Conservation (phyloP, 2,329 filamentous ascomycete genomes). For the Septoria petroselini region DNA sequence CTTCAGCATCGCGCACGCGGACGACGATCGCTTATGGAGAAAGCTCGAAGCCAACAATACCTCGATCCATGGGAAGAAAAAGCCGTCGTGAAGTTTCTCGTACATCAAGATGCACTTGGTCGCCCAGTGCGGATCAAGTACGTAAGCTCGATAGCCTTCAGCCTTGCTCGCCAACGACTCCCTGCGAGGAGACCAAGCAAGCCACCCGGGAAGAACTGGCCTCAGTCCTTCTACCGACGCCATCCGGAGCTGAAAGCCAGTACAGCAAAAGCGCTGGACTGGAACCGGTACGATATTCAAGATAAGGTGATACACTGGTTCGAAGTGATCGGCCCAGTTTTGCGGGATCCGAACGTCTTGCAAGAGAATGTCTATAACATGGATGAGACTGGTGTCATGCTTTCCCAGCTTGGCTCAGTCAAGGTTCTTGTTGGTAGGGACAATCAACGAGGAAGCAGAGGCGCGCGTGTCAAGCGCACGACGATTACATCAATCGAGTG, state of each 20-base stretch:
- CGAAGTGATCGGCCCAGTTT: background rate
- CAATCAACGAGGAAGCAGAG: too few relatives aligned
- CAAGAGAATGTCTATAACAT: background rate
- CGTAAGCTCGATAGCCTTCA: constrained; percentile 19
- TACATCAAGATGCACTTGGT: constrained; percentile 17
- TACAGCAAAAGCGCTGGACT: too few relatives aligned
- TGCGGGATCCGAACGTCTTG: background rate
- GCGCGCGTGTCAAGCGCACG: too few relatives aligned
- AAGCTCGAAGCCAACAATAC: constrained; percentile 22
- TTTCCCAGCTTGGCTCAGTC: too few relatives aligned
- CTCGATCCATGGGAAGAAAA: constrained; percentile 21
- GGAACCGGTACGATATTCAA: background rate
- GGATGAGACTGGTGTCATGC: too few relatives aligned
- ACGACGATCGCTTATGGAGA: constrained; percentile 20
- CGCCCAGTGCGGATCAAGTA: constrained; percentile 22
- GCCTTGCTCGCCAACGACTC: constrained; percentile 13
- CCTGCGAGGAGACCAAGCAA: constrained; percentile 12
- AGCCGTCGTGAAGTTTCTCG: constrained; percentile 18
- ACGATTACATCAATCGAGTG: too few relatives aligned
- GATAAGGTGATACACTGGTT: too few relatives aligned
- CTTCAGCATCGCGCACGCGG: constrained; percentile 23
- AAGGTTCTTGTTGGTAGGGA: too few relatives aligned
- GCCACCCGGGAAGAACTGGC: constrained; percentile 24
- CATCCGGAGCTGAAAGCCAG: too few relatives aligned
- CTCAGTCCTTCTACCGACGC: constrained; percentile 27